Conservation (phyloP, 352 stramenopile genomes). For the Phytopythium cucurbitacearum region DNA sequence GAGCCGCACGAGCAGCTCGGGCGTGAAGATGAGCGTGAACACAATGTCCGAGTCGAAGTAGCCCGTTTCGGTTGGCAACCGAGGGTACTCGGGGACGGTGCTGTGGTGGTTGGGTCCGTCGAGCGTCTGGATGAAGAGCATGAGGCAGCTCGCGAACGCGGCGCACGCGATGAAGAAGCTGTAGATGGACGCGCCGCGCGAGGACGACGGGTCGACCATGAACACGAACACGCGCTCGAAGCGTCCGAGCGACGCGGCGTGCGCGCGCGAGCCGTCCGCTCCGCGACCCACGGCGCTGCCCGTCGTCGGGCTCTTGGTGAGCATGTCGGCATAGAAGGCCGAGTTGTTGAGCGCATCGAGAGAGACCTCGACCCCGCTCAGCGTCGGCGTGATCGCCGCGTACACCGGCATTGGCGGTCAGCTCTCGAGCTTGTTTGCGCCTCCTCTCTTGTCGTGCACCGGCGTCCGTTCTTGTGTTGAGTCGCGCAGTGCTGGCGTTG, state of each 20-base stretch:
- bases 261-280: slow-evolving; percentile 6
- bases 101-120: slow-evolving; percentile 68
- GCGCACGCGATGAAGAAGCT: slow-evolving; percentile 69
- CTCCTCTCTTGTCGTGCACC: no score
- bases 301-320: slow-evolving; percentile 24
- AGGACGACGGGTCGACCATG: slow-evolving; percentile 71
- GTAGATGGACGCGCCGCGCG: slow-evolving; percentile 53
- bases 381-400: slow-evolving; percentile 57
- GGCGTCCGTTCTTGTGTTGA: no score
- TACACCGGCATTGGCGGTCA: slow-evolving; percentile 40
- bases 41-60: slow-evolving; percentile 67
- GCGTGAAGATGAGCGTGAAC: slow-evolving; percentile 70
- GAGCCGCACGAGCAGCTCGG: slow-evolving; percentile 62
- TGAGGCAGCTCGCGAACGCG: slow-evolving; percentile 67
- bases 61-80: slow-evolving; percentile 32
- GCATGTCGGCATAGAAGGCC: slow-evolving; percentile 44
- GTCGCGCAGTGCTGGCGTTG: no score
- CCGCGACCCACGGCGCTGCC: slow-evolving; percentile 14
- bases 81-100: slow-evolving; percentile 58
- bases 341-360: slow-evolving; percentile 50
- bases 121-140: slow-evolving; percentile 73
- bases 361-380: slow-evolving; percentile 44
- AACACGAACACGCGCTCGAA: slow-evolving; percentile 69
- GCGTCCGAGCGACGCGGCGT: slow-evolving; percentile 39
- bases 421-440: no score